Base-by-base conservation (phyloP, 768 basidiomycete genomes). In the Hericium erinaceus region DNA sequence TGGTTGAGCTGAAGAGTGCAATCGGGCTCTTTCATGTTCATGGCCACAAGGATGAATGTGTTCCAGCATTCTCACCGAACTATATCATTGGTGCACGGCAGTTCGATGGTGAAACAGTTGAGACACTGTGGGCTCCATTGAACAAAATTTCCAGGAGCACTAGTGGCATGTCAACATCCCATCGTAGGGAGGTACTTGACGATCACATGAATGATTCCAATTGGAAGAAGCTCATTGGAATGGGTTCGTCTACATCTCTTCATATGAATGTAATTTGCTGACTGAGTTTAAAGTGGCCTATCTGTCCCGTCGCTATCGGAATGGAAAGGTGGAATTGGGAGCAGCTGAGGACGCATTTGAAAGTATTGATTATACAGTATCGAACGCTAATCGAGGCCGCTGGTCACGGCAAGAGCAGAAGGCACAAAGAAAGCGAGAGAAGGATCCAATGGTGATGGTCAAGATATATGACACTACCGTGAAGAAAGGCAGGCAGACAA, bases 151-250 rank as follows among this genome's bases (percentile, higher is more conserved):
- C 68, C 0, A 33, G 63, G 0, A 67, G 63, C 9, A 65, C 66
- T 0, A 46, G 67, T 0, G 62, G 60, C 0, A 70, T 72, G 58
- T 55, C 65, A 0, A 13, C 57, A 1, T 24, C 53, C 4, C 51
- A 63, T 37, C 11, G 64, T 0, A 56, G 64, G 2, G 72, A 75
- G 52, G 41, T 68, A 0, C 48, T 70, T 11, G 65, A 74, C 51
- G 66, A 68, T 28, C 60, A 67, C 46, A 72, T 72, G 70, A 58
- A 59, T 10, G 68, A 74, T 33, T 69, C 62, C 0, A 73, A 74
- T 49, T 72, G 66, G 64, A 70, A 70, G 33, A 74, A 72, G 39
- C 46, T 67, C 5, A 60, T 66, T 13, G 57, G 64, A 18, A 65
- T 65, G 4, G 60, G 67, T 68, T 39, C 48, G 57, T 40, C 3